Evolutionary conservation across 2,329 filamentous ascomycete genomes (phyloP).

Genomic region (Mollisiaceae sp.): DNA sequence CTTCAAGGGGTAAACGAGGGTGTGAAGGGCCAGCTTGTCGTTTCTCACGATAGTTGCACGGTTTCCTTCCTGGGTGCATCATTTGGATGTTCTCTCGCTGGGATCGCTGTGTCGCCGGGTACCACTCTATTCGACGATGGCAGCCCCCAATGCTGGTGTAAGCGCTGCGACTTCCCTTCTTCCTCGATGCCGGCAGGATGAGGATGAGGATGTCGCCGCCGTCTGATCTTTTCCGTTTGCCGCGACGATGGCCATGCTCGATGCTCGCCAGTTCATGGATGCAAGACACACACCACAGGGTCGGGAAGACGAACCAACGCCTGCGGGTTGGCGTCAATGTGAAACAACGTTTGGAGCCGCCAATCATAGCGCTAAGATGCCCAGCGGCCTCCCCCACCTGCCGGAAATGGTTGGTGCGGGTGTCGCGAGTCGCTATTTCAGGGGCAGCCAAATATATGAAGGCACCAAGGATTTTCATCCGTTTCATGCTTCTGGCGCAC

Average conservation of each 20-base stretch:
- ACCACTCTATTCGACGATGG: neutral
- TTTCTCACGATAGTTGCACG: constrained; percentile 25
- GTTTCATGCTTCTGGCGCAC: neutral
- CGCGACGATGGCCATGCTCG: neutral
- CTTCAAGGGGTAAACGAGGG: constrained; percentile 1
- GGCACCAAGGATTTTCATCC: neutral
- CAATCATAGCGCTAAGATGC: neutral
- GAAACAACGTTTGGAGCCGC: constrained; percentile 6
- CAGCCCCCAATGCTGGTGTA: neutral
- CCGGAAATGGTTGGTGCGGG: constrained; percentile 5
- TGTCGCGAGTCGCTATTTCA: constrained; percentile 9
- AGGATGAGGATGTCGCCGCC: neutral
- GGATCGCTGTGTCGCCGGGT: neutral
- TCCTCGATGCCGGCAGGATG: neutral
- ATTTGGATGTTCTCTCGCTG: neutral
- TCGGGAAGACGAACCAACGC: neutral
- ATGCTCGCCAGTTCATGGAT: neutral
- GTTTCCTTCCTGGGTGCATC: constrained; percentile 24
- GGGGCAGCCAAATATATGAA: constrained; percentile 3
- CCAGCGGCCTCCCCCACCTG: constrained; percentile 7
- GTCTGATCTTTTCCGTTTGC: constrained; percentile 6
- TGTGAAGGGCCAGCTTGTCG: neutral
- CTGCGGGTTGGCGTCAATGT: constrained; percentile 5
- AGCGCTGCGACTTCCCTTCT: constrained; percentile 10
- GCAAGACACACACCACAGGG: neutral